Evolutionary conservation across 495 filamentous ascomycete species (phyloP), one percentile per base, ranked within the genome.

Genomic region (Gamarada debralockiae): DNA sequence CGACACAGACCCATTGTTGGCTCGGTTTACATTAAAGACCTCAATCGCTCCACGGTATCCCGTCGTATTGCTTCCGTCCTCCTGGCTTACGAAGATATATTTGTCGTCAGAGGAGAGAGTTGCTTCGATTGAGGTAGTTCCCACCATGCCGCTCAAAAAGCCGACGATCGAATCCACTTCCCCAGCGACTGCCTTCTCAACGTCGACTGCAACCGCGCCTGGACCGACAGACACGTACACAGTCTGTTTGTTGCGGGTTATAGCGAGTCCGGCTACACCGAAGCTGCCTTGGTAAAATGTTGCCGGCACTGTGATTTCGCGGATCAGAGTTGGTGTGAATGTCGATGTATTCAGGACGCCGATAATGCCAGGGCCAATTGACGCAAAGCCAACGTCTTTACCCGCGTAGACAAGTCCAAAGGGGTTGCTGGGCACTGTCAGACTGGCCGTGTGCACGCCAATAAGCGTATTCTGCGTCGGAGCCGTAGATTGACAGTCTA

Each of bases 41-140:
- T n/a, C n/a, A n/a, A n/a, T n/a, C n/a, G n/a, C n/a, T n/a, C n/a
- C n/a, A n/a, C n/a, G 18, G 58, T 31, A 4, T 10, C 17, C 33
- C 18, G 53, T 65, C 36, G 36, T 25, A 22, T 36, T 52, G 9
- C 29, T 53, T 25, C 53, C 59, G 42, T 64, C 38, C 25, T 66
- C 61, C 47, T 64, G 50, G 10, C 55, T 64, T 17, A 66, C 50
- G 22, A 65, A 63, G 9, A 44, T 60, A 36, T 64, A 64, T 14
- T 55, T 22, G 15, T 65, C 55, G 47, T 67, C 52, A 31, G 24
- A 23, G 20, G 46, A 55, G 17, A 58, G n/a, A 13, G 59, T 63
- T 15, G 63, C 33, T 55, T 45, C 60, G 48, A 67, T 56, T 13
- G 64, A 55, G 23, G 41, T 50, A 24, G 37, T 39, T 9, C 64